A percentile compares a stretch with the other conserved stretches of the same genome.
These are phyloP conservation scores for Bipolaris zeicola DNA, from an alignment of 2,329 filamentous ascomycete genomes.

Conservation along the genomic window DNA sequence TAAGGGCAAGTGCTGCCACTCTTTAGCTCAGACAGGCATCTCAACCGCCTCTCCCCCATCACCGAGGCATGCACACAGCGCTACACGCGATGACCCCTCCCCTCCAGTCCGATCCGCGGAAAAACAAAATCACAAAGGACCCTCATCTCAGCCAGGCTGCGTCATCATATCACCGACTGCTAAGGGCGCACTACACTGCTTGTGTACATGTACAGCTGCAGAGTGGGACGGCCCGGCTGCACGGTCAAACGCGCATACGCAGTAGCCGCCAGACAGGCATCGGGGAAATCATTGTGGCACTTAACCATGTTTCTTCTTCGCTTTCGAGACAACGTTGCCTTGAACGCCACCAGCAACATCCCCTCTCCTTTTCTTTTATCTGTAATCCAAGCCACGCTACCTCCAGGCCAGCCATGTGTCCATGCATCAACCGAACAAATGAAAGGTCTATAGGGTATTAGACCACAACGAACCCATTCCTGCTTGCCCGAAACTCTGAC, in stretches of 20 bases:
- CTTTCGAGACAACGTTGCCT: constrained; percentile 30
- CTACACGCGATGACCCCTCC: neutral
- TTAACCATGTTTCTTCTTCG: constrained; percentile 28
- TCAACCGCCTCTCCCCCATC: constrained; percentile 13
- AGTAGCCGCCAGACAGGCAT: constrained; percentile 9
- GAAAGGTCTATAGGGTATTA: constrained; percentile 34
- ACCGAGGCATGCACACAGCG: neutral
- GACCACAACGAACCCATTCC: constrained; percentile 25
- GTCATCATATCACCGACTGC: constrained; percentile 3
- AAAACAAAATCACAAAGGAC: neutral
- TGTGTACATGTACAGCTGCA: constrained; percentile 5
- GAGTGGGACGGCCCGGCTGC: constrained; percentile 18
- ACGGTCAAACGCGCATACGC: constrained; percentile 8
- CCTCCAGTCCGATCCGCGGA: neutral
- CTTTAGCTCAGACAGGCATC: constrained; percentile 17
- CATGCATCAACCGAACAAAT: constrained; percentile 29
- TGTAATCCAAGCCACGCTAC: constrained; percentile 30
- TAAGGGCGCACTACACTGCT: constrained; percentile 1
- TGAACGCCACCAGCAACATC: constrained; percentile 27
- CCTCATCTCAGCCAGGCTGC: constrained; percentile 12
- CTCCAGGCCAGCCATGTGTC: constrained; percentile 30
- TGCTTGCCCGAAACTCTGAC: constrained; percentile 14
- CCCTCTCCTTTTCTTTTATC: constrained; percentile 41
- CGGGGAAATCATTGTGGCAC: constrained; percentile 1
- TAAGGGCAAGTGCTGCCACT: constrained; percentile 10